Evolutionary conservation across 2,329 filamentous ascomycete species (phyloP).

Genomic region (Neofusicoccum ribis): DNA sequence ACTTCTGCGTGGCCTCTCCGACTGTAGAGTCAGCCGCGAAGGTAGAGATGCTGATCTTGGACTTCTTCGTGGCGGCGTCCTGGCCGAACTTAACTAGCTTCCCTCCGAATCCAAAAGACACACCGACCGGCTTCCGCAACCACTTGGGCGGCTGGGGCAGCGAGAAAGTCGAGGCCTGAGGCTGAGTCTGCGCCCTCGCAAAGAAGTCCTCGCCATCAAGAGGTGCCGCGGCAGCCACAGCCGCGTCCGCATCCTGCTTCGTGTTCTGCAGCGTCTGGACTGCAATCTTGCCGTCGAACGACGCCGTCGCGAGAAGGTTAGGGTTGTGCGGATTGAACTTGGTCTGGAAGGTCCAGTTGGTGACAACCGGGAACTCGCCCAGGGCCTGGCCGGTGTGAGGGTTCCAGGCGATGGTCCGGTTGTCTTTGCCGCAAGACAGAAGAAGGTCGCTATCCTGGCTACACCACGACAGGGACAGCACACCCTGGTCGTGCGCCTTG

Average conservation of each 20-base stretch:
- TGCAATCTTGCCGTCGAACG: slow-evolving; percentile 94
- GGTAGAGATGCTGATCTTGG: slow-evolving; percentile 79
- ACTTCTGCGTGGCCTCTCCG: slow-evolving; percentile 79
- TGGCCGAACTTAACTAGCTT: slow-evolving; percentile 78
- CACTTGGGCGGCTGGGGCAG: slow-evolving; percentile 84
- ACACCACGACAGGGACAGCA: slow-evolving; percentile 95
- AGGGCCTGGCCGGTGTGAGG: slow-evolving; percentile 83
- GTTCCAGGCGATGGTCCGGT: slow-evolving; percentile 94
- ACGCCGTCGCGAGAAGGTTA: slow-evolving; percentile 87
- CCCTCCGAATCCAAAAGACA: slow-evolving; percentile 92
- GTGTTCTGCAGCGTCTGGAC: slow-evolving; percentile 94
- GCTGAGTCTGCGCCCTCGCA: slow-evolving; percentile 85
- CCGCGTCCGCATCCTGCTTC: slow-evolving; percentile 66
- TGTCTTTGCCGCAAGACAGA: slow-evolving; percentile 94
- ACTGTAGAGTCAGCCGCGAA: slow-evolving; percentile 87
- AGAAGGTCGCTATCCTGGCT: slow-evolving; percentile 84
- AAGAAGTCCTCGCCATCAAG: slow-evolving; percentile 93
- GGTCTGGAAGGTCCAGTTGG: slow-evolving; percentile 99
- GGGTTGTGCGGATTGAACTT: slow-evolving; percentile 93
- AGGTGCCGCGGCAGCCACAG: slow-evolving; percentile 66
- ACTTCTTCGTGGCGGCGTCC: slow-evolving; percentile 62
- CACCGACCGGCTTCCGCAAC: slow-evolving; percentile 81
- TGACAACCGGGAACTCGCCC: slow-evolving; percentile 93
- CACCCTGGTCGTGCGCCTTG: slow-evolving; percentile 89
- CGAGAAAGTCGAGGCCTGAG: slow-evolving; percentile 86